These are phyloP conservation scores for Neonectria faginata DNA, from an alignment of 2,329 filamentous ascomycete species.

Conservation along the genomic window DNA sequence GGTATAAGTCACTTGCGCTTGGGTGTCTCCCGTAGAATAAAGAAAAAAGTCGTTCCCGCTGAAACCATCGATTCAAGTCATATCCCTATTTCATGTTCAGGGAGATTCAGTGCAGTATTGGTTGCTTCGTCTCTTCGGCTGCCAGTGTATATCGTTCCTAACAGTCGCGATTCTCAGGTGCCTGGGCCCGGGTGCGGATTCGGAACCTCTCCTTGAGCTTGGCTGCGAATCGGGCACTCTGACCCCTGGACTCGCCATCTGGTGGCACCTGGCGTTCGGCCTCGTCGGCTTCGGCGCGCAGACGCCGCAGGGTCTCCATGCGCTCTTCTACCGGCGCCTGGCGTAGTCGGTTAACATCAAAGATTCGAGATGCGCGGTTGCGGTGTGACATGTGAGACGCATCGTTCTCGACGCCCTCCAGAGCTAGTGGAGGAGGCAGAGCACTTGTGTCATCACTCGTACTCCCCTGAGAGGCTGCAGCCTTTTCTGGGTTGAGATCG, in stretches of 20 bases:
- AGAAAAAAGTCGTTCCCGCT: neutral
- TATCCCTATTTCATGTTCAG: constrained; percentile 1
- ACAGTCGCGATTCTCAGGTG: constrained; percentile 35
- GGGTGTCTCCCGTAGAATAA: neutral
- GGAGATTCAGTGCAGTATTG: neutral
- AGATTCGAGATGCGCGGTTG: constrained; percentile 62
- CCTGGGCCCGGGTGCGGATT: constrained; percentile 61
- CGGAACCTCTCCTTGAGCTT: constrained; percentile 66
- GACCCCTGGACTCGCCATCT: constrained; percentile 52
- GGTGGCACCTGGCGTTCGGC: constrained; percentile 33
- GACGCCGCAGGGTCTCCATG: constrained; percentile 68
- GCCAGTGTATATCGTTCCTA: constrained; percentile 17
- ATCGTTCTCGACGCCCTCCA: constrained; percentile 54
- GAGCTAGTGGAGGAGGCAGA: constrained; percentile 56
- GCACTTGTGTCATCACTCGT: constrained; percentile 39
- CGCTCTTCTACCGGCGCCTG: constrained; percentile 71
- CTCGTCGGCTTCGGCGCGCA: constrained; percentile 46
- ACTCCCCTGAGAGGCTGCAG: constrained; percentile 33
- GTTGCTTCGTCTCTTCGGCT: neutral
- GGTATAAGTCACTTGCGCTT: constrained; percentile 1
- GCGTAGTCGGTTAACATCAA: constrained; percentile 68
- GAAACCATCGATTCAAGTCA: neutral
- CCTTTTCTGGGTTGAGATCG: constrained; percentile 61
- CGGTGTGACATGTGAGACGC: constrained; percentile 51
- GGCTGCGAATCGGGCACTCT: constrained; percentile 59